Evolutionary conservation across 768 basidiomycete genomes (phyloP).

Genomic region (Agrocybe chaxingu): DNA sequence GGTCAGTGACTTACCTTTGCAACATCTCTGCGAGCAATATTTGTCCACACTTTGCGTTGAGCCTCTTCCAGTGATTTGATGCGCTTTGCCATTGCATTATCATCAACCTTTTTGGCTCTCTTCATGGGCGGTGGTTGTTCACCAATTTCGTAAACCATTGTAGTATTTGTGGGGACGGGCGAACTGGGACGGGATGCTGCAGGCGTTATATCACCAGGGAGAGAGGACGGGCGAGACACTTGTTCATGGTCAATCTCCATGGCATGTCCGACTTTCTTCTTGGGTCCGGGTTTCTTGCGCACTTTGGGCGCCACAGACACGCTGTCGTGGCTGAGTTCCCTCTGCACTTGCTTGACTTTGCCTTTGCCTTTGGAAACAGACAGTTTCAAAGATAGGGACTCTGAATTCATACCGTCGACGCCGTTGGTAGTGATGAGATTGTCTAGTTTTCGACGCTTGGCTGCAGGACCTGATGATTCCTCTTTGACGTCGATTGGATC

Average conservation of each 20-base stretch:
- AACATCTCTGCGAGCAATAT: slow-evolving; percentile 81
- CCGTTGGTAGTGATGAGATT: slow-evolving; percentile 42
- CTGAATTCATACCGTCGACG: slow-evolving; percentile 37
- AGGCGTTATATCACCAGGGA: slow-evolving; percentile 71
- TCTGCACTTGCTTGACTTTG: slow-evolving; percentile 44
- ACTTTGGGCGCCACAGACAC: slow-evolving; percentile 46
- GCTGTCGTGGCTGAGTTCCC: slow-evolving; percentile 61
- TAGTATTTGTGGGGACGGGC: slow-evolving; percentile 53
- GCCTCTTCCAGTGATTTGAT: slow-evolving; percentile 77
- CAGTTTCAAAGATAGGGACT: slow-evolving; percentile 34
- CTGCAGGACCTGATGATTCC: slow-evolving; percentile 39
- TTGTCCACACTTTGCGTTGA: slow-evolving; percentile 87
- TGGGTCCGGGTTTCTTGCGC: slow-evolving; percentile 54
- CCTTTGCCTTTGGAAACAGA: slow-evolving; percentile 49
- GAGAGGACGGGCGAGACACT: slow-evolving; percentile 51
- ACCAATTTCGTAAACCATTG: slow-evolving; percentile 70
- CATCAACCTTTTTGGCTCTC: slow-evolving; percentile 77
- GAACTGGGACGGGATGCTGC: slow-evolving; percentile 68
- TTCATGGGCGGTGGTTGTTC: slow-evolving; percentile 68
- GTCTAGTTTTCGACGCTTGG: slow-evolving; percentile 66
- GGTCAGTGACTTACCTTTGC: slow-evolving; percentile 55
- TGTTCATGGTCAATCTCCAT: slow-evolving; percentile 50
- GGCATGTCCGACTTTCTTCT: slow-evolving; percentile 54
- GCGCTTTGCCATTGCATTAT: slow-evolving; percentile 67
- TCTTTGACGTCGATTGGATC: slow-evolving; percentile 36